These are phyloP conservation scores for Lasiosphaeria miniovina DNA, from an alignment of 495 filamentous ascomycete genomes.

Conservation along the genomic window DNA sequence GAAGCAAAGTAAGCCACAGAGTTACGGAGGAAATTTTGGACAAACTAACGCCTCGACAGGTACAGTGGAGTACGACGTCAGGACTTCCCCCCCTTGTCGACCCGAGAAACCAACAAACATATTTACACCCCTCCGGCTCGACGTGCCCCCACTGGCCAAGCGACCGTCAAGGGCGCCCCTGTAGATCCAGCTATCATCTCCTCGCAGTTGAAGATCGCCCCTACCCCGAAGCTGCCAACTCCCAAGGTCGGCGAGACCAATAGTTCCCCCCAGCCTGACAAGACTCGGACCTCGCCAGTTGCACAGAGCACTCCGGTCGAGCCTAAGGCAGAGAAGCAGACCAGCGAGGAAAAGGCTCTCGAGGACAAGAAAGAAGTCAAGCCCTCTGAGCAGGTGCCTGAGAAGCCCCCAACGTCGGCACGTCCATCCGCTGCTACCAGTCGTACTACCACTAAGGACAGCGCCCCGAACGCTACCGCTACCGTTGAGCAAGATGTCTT, in stretches of 20 bases:
- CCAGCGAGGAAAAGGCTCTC: conserved; percentile 31
- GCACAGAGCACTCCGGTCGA: conserved; percentile 25
- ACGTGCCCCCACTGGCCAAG: conserved; percentile 68
- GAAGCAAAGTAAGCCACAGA: conserved; percentile 77
- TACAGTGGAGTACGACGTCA: conserved; percentile 89
- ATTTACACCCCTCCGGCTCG: conserved; percentile 89
- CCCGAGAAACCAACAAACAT: conserved; percentile 46
- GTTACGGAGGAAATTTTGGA: neutral
- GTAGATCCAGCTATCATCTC: conserved; percentile 82
- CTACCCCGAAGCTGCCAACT: conserved; percentile 41
- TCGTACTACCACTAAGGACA: conserved; percentile 20
- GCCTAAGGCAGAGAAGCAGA: conserved; percentile 16
- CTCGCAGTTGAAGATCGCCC: conserved; percentile 56
- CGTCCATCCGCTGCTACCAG: conserved; percentile 34
- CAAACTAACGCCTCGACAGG: conserved; percentile 43
- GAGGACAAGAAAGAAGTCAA: conserved; percentile 33
- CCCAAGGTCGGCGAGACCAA: conserved; percentile 46
- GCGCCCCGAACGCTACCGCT: conserved; percentile 60
- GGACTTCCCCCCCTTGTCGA: conserved; percentile 63
- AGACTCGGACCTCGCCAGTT: conserved; percentile 31
- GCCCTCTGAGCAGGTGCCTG: conserved; percentile 26
- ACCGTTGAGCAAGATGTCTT: conserved; percentile 78
- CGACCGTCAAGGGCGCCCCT: conserved; percentile 69
- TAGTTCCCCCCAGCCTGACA: conserved; percentile 15
- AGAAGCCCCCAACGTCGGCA: conserved; percentile 27